Base-by-base conservation (phyloP, 768 basidiomycete species). In the Trametes coccinea region DNA sequence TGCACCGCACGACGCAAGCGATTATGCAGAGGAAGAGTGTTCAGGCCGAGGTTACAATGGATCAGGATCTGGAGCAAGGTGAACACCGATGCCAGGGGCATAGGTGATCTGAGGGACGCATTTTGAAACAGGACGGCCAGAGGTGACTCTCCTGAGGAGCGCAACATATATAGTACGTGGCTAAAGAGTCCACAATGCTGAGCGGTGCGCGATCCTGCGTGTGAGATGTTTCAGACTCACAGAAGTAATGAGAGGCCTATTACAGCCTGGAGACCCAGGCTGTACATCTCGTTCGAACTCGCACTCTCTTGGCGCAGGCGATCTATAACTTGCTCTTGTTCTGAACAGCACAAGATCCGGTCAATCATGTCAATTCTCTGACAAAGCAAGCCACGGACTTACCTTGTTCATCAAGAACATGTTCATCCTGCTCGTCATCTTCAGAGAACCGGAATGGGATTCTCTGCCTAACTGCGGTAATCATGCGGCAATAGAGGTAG, bases 331-430 rank as follows among this genome's bases (percentile, higher is more conserved):
- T 69, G 67, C 48, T 72, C 71, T 49, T 72, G 71, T 41, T 72
- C 71, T 72, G 49, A 22, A 14, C 1, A 6, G 3, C 16, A 33
- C 4, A 3, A 33, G 2, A 4, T 33, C 10, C 8, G 10, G 11
- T 49, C 27, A 14, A 10, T 14, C 10, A 7, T 13, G 4, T 14
- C 22, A 22, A 22, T 22, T 22, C 22, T 22, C 22, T 22, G 22
- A 22, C 14, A 30, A 33, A 11, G 14, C 0, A 30, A 16, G 10
- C 14, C 4, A n/a, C 0, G 4, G 0, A 47, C 52, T 30, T 43
- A 69, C 71, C 71, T 70, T 72, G 70, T 53, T 72, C 71, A 40
- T 72, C 70, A 27, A 70, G 53, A 10, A 72, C 59, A 17, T 47
- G 67, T 9, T 53, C 60, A 22, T 67, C 61, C 17, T 67, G 59